phyloP scores from a whole-genome alignment of 306 rosid species.

The Canavalia gladiata region DNA sequence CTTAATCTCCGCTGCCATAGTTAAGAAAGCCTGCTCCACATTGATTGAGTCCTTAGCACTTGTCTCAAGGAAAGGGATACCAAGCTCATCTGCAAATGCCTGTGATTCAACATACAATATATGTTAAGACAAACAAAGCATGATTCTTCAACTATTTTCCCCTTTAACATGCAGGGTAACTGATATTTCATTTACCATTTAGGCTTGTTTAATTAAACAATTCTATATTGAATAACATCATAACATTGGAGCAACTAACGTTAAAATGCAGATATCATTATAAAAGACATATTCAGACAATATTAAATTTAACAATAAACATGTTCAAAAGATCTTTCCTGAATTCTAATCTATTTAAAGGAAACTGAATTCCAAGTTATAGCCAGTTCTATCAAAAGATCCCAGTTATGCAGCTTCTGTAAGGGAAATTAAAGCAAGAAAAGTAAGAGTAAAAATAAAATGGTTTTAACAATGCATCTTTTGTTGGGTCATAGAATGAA shows the following conservation, averaged over 20 bases:
- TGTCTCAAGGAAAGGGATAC: conserved; percentile 97
- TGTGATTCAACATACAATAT: conserved; percentile 52
- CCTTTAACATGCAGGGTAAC: background rate
- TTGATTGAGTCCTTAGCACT: conserved; percentile 98
- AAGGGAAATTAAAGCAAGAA: conserved; percentile 6
- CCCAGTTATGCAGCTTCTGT: background rate
- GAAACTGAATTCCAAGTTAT: conserved; percentile 13
- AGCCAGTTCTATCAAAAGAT: conserved; percentile 5
- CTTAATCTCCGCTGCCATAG: conserved; percentile 96
- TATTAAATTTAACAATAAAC: conserved; percentile 14
- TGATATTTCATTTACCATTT: conserved; percentile 1
- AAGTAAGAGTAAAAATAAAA: background rate
- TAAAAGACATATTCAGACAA: conserved; percentile 18
- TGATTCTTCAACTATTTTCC: background rate
- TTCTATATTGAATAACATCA: background rate
- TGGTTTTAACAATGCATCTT: background rate
- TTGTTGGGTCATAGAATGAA: conserved; percentile 4
- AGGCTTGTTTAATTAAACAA: conserved; percentile 7
- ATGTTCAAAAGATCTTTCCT: background rate
- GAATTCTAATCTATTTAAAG: background rate
- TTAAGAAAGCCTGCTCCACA: conserved; percentile 98
- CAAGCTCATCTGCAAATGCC: conserved; percentile 96
- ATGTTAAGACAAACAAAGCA: conserved; percentile 22
- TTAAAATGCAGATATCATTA: conserved; percentile 1
- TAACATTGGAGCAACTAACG: background rate